Conservation (phyloP, 345 rosid genomes). For the Balakata baccata region DNA sequence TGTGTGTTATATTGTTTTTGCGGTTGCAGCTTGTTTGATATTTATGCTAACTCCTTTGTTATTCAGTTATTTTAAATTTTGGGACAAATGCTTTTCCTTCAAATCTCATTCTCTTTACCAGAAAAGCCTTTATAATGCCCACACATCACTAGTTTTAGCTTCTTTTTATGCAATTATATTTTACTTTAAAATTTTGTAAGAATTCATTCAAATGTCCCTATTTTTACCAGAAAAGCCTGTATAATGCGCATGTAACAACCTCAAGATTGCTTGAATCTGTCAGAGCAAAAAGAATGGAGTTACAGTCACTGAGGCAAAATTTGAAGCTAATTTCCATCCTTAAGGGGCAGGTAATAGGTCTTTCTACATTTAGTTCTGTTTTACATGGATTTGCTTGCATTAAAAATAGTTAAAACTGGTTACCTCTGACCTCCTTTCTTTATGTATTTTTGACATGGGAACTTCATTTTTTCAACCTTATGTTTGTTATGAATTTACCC, state of each 20-base stretch:
- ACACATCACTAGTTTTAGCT: not conserved
- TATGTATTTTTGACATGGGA: not conserved
- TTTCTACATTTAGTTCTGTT: constrained; percentile 15
- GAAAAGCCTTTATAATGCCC: too few relatives aligned
- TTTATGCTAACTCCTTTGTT: not conserved
- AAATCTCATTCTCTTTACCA: too few relatives aligned
- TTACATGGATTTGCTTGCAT: not conserved
- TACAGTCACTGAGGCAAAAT: constrained; percentile 63
- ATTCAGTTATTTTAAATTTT: not conserved
- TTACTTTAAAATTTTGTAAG: not conserved
- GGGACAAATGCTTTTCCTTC: not conserved
- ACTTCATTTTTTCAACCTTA: not conserved
- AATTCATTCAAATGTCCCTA: constrained; percentile 5
- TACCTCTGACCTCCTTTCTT: not conserved
- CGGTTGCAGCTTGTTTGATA: not conserved
- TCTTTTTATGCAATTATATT: not conserved
- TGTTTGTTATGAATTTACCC: not conserved
- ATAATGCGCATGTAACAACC: constrained; percentile 50
- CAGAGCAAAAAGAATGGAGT: constrained; percentile 51
- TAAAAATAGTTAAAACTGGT: not conserved
- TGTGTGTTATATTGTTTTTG: not conserved
- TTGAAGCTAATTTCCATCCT: constrained; percentile 62
- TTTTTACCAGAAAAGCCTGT: constrained; percentile 60
- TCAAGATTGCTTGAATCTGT: constrained; percentile 72
- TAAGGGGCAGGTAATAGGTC: constrained; percentile 58